These are phyloP conservation scores for Chamaecrista fasciculata DNA, from an alignment of 306 rosid genomes.

Conservation along the genomic window DNA sequence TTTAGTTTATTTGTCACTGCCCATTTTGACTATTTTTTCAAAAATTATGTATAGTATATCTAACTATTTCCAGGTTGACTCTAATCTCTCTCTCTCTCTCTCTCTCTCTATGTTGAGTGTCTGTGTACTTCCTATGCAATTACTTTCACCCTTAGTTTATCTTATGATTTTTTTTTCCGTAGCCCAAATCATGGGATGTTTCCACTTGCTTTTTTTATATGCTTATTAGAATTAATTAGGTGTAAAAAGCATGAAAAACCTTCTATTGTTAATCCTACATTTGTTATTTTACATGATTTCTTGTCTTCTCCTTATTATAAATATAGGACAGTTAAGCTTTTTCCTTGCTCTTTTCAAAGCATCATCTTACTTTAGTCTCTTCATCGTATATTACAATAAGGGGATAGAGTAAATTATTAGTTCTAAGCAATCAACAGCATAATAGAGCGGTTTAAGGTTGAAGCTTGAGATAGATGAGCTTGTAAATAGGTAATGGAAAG, in stretches of 20 bases:
- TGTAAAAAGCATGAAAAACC: neutral
- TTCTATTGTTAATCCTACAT: neutral
- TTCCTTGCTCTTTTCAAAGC: neutral
- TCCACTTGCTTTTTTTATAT: neutral
- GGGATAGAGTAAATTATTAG: neutral
- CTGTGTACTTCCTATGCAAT: neutral
- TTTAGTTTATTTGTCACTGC: neutral
- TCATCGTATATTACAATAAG: too few relatives aligned
- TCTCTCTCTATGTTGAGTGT: neutral
- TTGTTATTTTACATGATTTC: neutral
- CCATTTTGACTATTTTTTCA: neutral
- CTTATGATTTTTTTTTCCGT: neutral
- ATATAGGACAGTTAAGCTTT: neutral
- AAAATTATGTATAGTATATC: neutral
- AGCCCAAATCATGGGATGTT: neutral
- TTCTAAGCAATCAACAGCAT: too few relatives aligned
- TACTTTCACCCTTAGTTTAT: neutral
- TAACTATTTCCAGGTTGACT: neutral
- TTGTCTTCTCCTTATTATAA: neutral
- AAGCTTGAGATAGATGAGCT: too few relatives aligned
- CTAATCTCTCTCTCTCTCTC: neutral
- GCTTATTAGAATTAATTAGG: neutral
- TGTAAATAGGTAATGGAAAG: too few relatives aligned
- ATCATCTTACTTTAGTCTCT: neutral
- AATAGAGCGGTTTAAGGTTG: too few relatives aligned